Conservation (phyloP, 257 asterid genomes). For the Solanum rostratum region DNA sequence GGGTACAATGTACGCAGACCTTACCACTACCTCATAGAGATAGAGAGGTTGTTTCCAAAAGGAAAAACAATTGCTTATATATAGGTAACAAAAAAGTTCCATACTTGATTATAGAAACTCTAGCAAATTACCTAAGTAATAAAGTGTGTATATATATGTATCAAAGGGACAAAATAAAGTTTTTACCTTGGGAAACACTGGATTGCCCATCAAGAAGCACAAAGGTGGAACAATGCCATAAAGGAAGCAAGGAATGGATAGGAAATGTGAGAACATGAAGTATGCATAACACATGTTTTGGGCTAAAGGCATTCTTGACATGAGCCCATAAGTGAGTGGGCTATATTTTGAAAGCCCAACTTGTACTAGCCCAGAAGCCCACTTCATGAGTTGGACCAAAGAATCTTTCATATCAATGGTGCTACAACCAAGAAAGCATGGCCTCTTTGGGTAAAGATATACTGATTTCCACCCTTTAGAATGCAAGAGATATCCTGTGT, state of each 20-base stretch:
- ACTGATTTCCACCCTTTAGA: slow-evolving; percentile 53
- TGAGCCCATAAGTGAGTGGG: slow-evolving; percentile 42
- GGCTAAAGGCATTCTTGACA: slow-evolving; percentile 29
- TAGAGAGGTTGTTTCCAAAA: too few relatives aligned
- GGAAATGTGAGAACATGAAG: slow-evolving; percentile 28
- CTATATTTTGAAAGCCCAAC: slow-evolving; percentile 42
- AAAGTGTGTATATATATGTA: too few relatives aligned
- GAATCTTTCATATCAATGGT: slow-evolving; percentile 60
- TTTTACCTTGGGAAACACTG: slow-evolving; percentile 50
- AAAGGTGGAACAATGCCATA: slow-evolving; percentile 43
- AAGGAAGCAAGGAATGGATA: slow-evolving; percentile 31
- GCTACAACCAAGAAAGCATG: slow-evolving; percentile 51
- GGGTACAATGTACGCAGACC: too few relatives aligned
- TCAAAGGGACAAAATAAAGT: not conserved
- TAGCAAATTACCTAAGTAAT: not conserved
- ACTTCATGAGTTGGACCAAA: slow-evolving; percentile 47
- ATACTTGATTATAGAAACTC: too few relatives aligned
- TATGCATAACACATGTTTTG: slow-evolving; percentile 50
- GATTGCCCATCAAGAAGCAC: slow-evolving; percentile 37
- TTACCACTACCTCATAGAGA: too few relatives aligned
- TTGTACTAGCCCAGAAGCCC: slow-evolving; percentile 61
- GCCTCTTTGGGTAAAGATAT: slow-evolving; percentile 45
- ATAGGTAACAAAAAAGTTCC: not conserved
- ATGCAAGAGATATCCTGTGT: slow-evolving; percentile 46
- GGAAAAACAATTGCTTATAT: too few relatives aligned